Evolutionary conservation across 495 filamentous ascomycete genomes (phyloP).

Genomic region (Melanomma pulvis-pyrius): DNA sequence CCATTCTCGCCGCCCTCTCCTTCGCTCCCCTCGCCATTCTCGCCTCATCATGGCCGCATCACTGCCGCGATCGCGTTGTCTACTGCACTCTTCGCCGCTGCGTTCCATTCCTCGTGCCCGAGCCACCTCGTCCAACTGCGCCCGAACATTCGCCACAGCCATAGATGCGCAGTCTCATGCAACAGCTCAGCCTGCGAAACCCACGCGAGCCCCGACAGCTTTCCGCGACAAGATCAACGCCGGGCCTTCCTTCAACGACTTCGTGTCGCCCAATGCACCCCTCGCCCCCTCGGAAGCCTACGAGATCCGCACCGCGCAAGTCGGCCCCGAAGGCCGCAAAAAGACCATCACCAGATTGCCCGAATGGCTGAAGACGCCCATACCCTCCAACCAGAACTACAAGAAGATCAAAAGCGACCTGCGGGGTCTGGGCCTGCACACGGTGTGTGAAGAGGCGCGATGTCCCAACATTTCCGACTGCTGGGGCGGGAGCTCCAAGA

Average conservation of each 20-base stretch:
- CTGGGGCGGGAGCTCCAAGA: slow-evolving; percentile 90
- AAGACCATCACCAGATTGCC: slow-evolving; percentile 90
- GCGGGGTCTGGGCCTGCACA: slow-evolving; percentile 85
- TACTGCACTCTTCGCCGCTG: slow-evolving; percentile 4
- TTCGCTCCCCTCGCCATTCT: too few species aligned
- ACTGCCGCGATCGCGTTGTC: slow-evolving; percentile 21
- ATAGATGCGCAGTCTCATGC: slow-evolving; percentile 33
- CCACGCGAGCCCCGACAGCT: slow-evolving; percentile 56
- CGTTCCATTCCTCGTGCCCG: neutral
- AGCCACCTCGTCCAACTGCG: neutral
- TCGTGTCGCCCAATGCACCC: slow-evolving; percentile 62
- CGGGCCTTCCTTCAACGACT: slow-evolving; percentile 84
- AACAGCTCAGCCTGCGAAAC: slow-evolving; percentile 32
- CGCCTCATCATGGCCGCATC: slow-evolving; percentile 23
- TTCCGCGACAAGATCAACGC: slow-evolving; percentile 58
- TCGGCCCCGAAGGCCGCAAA: slow-evolving; percentile 77
- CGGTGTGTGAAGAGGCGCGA: slow-evolving; percentile 95
- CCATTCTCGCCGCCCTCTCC: too few species aligned
- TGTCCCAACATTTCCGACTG: slow-evolving; percentile 98
- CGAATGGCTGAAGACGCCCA: slow-evolving; percentile 93
- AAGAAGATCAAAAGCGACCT: slow-evolving; percentile 93
- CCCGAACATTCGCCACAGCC: slow-evolving; percentile 51
- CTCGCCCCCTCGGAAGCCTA: slow-evolving; percentile 62
- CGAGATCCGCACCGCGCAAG: slow-evolving; percentile 72
- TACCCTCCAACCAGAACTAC: slow-evolving; percentile 82